phyloP scores from a whole-genome alignment of 345 rosid species.

The Aquilaria yunnanensis region DNA sequence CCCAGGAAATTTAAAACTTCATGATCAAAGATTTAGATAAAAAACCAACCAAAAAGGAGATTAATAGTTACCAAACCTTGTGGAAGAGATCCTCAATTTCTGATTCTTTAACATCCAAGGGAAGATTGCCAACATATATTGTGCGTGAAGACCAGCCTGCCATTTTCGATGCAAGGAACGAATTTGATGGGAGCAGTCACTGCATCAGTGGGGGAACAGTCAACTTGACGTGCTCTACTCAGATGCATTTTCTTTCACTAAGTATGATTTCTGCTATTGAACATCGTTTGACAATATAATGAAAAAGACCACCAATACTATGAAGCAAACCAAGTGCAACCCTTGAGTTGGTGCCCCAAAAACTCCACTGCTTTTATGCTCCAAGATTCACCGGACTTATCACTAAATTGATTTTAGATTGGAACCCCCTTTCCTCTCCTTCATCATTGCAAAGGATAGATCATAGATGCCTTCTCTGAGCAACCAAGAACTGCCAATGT shows the following conservation, averaged over 20 bases:
- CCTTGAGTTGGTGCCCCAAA: constrained; percentile 49
- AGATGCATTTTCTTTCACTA: not conserved
- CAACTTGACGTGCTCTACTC: not conserved
- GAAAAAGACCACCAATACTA: not conserved
- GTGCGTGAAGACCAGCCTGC: constrained; percentile 5
- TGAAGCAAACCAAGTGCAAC: constrained; percentile 9
- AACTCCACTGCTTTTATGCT: constrained; percentile 80
- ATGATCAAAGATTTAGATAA: not conserved
- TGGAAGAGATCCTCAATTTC: constrained; percentile 13
- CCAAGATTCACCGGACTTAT: constrained; percentile 83
- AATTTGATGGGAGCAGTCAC: not conserved
- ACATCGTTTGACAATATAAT: not conserved
- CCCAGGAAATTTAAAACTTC: not conserved
- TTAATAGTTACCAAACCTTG: constrained; percentile 6
- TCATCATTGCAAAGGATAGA: constrained; percentile 1
- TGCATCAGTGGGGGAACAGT: constrained; percentile 5
- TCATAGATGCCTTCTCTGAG: not conserved
- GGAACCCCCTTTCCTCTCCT: constrained; percentile 2
- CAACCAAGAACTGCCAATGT: constrained; percentile 6
- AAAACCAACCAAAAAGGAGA: not conserved
- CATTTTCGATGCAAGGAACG: not conserved
- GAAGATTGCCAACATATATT: constrained; percentile 13
- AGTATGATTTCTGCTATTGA: not conserved
- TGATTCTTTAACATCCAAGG: constrained; percentile 9
- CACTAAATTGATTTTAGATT: not conserved